A percentile compares a stretch with the other conserved stretches of the same genome.
Conservation (phyloP, 805 yeast genomes). For the Spathaspora passalidarum region DNA sequence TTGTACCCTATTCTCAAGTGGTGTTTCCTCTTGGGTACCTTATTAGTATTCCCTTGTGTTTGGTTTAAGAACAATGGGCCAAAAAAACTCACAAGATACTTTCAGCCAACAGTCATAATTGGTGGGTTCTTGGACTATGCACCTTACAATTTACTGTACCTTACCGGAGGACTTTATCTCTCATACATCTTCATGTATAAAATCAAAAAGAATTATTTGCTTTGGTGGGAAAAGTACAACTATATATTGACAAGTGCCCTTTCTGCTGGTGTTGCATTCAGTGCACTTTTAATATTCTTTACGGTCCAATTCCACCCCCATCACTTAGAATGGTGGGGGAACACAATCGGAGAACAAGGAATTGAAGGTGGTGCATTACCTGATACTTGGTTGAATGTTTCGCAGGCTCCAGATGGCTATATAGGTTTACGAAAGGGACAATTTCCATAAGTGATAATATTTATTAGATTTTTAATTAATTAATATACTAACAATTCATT, state of each 20-base stretch:
- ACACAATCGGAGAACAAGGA: conserved; percentile 29
- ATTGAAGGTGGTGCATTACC: conserved; percentile 28
- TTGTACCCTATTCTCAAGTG: conserved; percentile 53
- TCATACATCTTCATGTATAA: conserved; percentile 58
- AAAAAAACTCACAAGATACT: conserved; percentile 24
- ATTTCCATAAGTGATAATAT: conserved; percentile 18
- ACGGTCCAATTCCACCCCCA: conserved; percentile 44
- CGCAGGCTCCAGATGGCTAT: conserved; percentile 30
- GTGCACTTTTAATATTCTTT: conserved; percentile 58
- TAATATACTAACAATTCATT: neutral
- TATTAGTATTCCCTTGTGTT: conserved; percentile 35
- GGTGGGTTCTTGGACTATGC: conserved; percentile 49
- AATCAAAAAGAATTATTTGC: conserved; percentile 44
- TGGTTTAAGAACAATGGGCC: conserved; percentile 38
- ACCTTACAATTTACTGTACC: conserved; percentile 50
- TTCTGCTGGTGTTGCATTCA: conserved; percentile 61
- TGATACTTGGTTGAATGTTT: conserved; percentile 26
- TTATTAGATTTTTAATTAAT: neutral
- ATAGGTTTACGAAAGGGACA: conserved; percentile 27
- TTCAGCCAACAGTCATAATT: conserved; percentile 55
- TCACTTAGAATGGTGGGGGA: conserved; percentile 65
- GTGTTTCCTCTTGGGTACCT: conserved; percentile 56
- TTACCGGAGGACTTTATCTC: conserved; percentile 59
- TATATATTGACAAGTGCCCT: conserved; percentile 59
- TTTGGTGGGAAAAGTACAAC: conserved; percentile 75